Percentiles rank a stretch among this genome's conserved stretches.
Conservation (phyloP, 352 stramenopile species). For the Globisporangium takayamanum region DNA sequence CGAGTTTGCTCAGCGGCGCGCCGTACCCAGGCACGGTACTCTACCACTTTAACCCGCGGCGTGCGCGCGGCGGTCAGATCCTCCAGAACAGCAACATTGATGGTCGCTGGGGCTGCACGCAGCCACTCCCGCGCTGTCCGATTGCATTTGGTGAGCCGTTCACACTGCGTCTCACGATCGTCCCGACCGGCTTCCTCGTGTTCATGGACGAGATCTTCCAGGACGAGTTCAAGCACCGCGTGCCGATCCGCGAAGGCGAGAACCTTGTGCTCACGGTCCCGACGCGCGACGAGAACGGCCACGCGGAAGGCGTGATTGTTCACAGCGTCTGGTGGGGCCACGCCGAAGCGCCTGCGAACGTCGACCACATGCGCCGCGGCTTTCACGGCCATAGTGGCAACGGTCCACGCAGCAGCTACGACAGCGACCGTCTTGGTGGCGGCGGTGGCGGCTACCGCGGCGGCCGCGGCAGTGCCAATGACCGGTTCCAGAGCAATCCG, state of each 20-base stretch:
- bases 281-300: conserved; percentile 68
- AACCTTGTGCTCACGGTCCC: conserved; percentile 73
- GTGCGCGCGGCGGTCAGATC: conserved; percentile 54
- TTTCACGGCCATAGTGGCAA: too few relatives aligned
- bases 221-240: conserved; percentile 78
- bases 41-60: conserved; percentile 76
- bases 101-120: conserved; percentile 61
- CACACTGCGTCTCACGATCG: conserved; percentile 66
- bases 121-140: conserved; percentile 55
- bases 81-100: conserved; percentile 85
- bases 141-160: conserved; percentile 74
- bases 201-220: conserved; percentile 80
- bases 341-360: conserved; percentile 58
- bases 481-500: conserved; percentile 39
- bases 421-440: conserved; percentile 18
- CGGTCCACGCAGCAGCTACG: conserved; percentile 17
- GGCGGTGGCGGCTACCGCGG: conserved; percentile 22
- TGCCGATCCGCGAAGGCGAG: conserved; percentile 78
- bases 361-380: conserved; percentile 43
- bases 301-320: conserved; percentile 60
- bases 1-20: conserved; percentile 59
- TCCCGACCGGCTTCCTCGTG: conserved; percentile 64
- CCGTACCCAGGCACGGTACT: conserved; percentile 71
- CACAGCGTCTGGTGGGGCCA: conserved; percentile 85
- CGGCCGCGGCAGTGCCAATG: conserved; percentile 13